phyloP scores from a whole-genome alignment of 768 basidiomycete genomes.

The Rhizopogon rudus region DNA sequence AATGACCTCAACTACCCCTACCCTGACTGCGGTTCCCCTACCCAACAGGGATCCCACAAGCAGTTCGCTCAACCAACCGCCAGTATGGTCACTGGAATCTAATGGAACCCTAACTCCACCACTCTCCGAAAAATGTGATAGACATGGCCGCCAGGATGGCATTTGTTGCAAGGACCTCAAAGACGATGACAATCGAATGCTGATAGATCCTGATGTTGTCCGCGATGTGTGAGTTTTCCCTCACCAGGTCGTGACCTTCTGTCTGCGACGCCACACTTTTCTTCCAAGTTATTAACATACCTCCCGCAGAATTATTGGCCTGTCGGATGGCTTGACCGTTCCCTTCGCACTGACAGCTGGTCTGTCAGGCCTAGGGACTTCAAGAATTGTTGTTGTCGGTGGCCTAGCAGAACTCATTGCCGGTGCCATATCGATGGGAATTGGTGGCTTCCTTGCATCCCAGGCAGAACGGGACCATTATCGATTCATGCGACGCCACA shows the following conservation, averaged over 20 bases:
- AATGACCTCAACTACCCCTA: not conserved
- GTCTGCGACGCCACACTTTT: not conserved
- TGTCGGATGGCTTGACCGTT: constrained; percentile 86
- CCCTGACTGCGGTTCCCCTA: constrained; percentile 13
- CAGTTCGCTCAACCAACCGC: constrained; percentile 26
- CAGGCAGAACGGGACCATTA: constrained; percentile 96
- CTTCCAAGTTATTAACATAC: constrained; percentile 2
- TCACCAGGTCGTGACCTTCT: not conserved
- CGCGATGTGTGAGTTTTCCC: constrained; percentile 67
- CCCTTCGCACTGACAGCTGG: constrained; percentile 91
- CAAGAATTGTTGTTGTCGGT: constrained; percentile 87
- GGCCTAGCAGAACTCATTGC: constrained; percentile 96
- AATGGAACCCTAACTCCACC: constrained; percentile 36
- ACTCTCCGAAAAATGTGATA: constrained; percentile 53
- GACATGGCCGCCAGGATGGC: constrained; percentile 49
- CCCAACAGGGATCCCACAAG: constrained; percentile 8
- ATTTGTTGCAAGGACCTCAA: constrained; percentile 89
- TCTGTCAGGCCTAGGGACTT: constrained; percentile 83
- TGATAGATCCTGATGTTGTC: constrained; percentile 83
- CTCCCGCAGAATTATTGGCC: constrained; percentile 69
- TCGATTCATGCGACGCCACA: constrained; percentile 71
- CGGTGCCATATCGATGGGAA: constrained; percentile 96
- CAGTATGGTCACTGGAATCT: constrained; percentile 63
- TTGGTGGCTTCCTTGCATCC: constrained; percentile 95
- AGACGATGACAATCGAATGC: constrained; percentile 69